Evolutionary conservation across 2,329 filamentous ascomycete genomes (phyloP), one percentile per base, ranked within the genome.

Genomic region (Thielaviopsis euricoi): DNA sequence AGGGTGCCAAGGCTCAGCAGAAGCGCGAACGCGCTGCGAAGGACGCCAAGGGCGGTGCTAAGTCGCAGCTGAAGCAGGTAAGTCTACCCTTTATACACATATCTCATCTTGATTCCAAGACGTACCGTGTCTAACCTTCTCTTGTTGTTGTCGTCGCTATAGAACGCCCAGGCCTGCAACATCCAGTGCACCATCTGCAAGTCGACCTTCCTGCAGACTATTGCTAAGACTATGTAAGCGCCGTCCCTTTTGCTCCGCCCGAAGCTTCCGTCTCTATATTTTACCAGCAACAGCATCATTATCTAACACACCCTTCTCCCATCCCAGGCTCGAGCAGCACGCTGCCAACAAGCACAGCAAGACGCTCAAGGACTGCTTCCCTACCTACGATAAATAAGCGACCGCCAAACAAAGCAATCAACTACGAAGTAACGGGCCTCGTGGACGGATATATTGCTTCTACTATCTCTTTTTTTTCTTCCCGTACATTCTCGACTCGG

Each of bases 141-240:
- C 25, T n/a, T 26, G 6, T 50, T 26, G 12, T 19, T 13, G 13
- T 19, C 5, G 26, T 17, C 5, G 26, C 12, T 46, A 61, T 63
- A 87, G 83, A 89, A 89, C 73, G 76, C 79, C 64, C 76, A 83
- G 64, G 86, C 86, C 60, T 86, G 82, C 75, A 83, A 79, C 67
- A 87, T 89, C 70, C 83, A 87, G 71, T 90, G 86, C 77, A 73
- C 79, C 64, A 75, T 82, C 66, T 90, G 86, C 84, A 86, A 83
- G 72, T 79, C 84, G 64, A 86, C 85, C 29, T 89, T 90, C 74
- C 78, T 89, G 64, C 84, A 85, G 75, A 90, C 86, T 40, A 85
- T 83, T 61, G 84, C 85, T 67, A 81, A 78, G 61, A 83, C 83
- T 65, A 82, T 85, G 80, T 83, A 75, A 54, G 58, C 50, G 19